These are phyloP conservation scores for Hippophae tibetana DNA, from an alignment of 306 rosid species.

Conservation along the genomic window DNA sequence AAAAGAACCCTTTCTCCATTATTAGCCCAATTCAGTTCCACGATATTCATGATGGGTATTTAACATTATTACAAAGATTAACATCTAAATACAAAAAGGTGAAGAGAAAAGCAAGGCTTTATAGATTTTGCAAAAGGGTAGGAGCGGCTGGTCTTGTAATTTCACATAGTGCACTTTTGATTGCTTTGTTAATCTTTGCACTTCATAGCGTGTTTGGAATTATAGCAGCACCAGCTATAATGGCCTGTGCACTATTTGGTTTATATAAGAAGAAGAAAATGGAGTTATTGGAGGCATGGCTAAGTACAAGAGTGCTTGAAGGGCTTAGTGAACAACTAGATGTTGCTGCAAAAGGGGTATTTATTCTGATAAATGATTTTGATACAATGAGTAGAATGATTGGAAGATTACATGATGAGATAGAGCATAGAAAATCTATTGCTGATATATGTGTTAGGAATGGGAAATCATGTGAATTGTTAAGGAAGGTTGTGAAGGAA, in stretches of 20 bases:
- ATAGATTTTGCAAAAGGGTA: constrained; percentile 34
- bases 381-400: constrained; percentile 75
- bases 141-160: constrained; percentile 33
- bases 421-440: constrained; percentile 53
- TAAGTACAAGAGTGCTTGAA: constrained; percentile 7
- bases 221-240: constrained; percentile 40
- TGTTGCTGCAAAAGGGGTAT: constrained; percentile 55
- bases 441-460: constrained; percentile 48
- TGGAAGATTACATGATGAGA: constrained; percentile 50
- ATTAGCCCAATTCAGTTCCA: constrained; percentile 22
- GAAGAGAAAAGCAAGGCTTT: constrained; percentile 20
- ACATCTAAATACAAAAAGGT: constrained; percentile 26
- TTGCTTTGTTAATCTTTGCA: constrained; percentile 31
- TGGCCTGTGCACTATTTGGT: constrained; percentile 28
- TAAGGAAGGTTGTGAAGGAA: constrained; percentile 46
- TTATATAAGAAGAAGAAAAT: constrained; percentile 17
- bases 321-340: constrained; percentile 43
- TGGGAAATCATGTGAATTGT: constrained; percentile 31
- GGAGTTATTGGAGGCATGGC: not conserved
- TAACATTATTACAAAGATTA: constrained; percentile 26
- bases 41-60: constrained; percentile 30
- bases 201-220: constrained; percentile 56
- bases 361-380: constrained; percentile 50
- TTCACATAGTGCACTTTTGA: constrained; percentile 31
- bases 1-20: constrained; percentile 46